Evolutionary conservation across 2,329 filamentous ascomycete genomes (phyloP), one percentile per base, ranked within the genome.

Genomic region (Fusarium penzigii): DNA sequence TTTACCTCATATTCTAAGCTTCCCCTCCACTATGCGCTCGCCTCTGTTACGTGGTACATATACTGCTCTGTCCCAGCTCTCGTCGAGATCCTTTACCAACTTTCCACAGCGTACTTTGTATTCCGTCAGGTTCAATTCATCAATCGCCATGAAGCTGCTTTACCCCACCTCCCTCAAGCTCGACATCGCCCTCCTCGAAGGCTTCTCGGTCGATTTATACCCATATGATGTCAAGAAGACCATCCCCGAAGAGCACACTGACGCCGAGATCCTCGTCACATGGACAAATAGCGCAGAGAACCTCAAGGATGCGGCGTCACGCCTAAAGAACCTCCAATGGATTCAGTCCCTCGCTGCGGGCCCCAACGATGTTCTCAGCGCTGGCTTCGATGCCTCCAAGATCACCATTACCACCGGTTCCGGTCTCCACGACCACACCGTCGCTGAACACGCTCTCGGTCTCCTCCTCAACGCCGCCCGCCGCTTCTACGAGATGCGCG

Each of bases 311-410:
- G 84, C 83, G 44, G 79, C 78, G 2, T 59, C 65, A 45, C 78
- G 79, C 52, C 73, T 86, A 67, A 79, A 75, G 51, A 80, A 82
- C 39, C 75, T 87, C 12, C 75, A 75, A 58, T 87, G 84, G 83
- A 86, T 87, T 68, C 84, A 87, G 64, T 85, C 82, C 0, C 81
- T 87, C 36, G 84, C 84, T 36, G 84, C 84, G 1, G 84, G 84
- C 0, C 84, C 84, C 60, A 87, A 87, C 66, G 84, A 87, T 65
- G 83, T 87, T 14, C 78, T 87, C 16, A 68, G 65, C 46, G 84
- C 83, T 25, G 84, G 84, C 50, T 87, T 87, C 68, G 78, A 83
- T 64, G 60, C 73, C 10, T 66, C 73, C 48, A 72, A 72, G 48
- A 72, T 83, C 44, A 59, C 59, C n/a, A 71, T 87, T 47, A 84